Evolutionary conservation across 106 monocot genomes (phyloP).

Genomic region (Acorus gramineus): DNA sequence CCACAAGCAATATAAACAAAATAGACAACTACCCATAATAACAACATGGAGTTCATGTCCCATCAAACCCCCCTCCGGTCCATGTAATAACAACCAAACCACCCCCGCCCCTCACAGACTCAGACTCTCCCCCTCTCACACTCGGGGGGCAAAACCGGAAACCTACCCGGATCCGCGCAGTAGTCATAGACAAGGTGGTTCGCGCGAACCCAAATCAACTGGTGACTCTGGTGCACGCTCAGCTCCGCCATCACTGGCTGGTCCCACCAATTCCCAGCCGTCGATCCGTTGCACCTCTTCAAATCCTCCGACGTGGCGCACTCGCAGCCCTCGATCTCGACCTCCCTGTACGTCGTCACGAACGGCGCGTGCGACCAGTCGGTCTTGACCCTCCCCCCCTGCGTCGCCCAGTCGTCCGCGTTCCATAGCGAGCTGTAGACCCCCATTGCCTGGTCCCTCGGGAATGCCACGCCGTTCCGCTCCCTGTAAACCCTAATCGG

Average conservation of each 20-base stretch:
- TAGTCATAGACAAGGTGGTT: slow-evolving; percentile 83
- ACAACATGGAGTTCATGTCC: too few species aligned
- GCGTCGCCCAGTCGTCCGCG: slow-evolving; percentile 98
- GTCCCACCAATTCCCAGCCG: slow-evolving; percentile 65
- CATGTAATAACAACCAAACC: too few species aligned
- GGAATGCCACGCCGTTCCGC: slow-evolving; percentile 30
- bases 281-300: slow-evolving; percentile 30
- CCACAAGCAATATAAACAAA: too few species aligned
- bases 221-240: slow-evolving; percentile 84
- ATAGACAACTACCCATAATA: too few species aligned
- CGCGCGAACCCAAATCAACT: slow-evolving; percentile 73
- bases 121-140: slow-evolving; percentile 20
- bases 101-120: too few species aligned
- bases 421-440: slow-evolving; percentile 93
- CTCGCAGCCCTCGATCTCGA: slow-evolving; percentile 53
- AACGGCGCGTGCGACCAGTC: slow-evolving; percentile 91
- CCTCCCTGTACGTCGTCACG: slow-evolving; percentile 39
- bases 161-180: slow-evolving; percentile 46
- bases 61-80: too few species aligned
- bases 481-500: slow-evolving; percentile 52
- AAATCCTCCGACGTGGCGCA: slow-evolving; percentile 16
- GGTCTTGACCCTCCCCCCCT: slow-evolving; percentile 83
- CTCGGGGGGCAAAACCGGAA: slow-evolving; percentile 48
- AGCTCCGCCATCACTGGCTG: slow-evolving; percentile 59
- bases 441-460: slow-evolving; percentile 64